These are phyloP conservation scores for Chlorella ohadii DNA, from an alignment of 139 green algal species.

Conservation along the genomic window DNA sequence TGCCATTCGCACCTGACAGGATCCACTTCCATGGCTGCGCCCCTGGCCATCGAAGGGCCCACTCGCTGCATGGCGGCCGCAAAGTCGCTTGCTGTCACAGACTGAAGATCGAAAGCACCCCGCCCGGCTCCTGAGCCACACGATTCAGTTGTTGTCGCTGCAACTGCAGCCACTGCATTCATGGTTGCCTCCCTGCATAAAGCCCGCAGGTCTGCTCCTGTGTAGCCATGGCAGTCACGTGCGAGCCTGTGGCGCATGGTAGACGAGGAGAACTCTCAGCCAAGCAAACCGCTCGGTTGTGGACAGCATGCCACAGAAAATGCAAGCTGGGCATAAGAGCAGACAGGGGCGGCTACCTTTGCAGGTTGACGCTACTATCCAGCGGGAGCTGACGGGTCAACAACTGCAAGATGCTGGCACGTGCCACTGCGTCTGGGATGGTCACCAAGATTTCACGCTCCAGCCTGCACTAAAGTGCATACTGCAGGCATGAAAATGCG, in stretches of 20 bases:
- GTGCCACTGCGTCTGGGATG: neutral
- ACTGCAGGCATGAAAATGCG: too few species aligned
- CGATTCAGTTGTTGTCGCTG: too few species aligned
- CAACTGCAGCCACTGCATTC: slow-evolving; percentile 12
- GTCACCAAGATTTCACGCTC: slow-evolving; percentile 30
- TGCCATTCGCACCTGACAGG: slow-evolving; percentile 61
- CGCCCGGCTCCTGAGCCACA: neutral
- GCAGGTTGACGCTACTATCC: slow-evolving; percentile 71
- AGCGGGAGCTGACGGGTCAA: slow-evolving; percentile 66
- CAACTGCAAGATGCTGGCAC: slow-evolving; percentile 55
- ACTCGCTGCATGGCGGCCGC: slow-evolving; percentile 61
- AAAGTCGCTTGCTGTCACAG: slow-evolving; percentile 58
- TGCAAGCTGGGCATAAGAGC: neutral
- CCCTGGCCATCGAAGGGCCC: slow-evolving; percentile 63
- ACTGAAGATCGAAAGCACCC: too few species aligned
- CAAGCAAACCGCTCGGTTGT: too few species aligned
- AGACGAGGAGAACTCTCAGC: too few species aligned
- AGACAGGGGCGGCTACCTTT: neutral
- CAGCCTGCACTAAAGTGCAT: neutral
- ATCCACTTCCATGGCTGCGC: slow-evolving; percentile 60
- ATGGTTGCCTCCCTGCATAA: slow-evolving; percentile 83
- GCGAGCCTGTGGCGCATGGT: too few species aligned
- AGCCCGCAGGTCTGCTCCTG: slow-evolving; percentile 85
- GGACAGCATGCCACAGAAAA: too few species aligned
- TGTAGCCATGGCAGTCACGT: slow-evolving; percentile 79